Evolutionary conservation across 2,329 filamentous ascomycete genomes (phyloP).

Genomic region (Talaromyces sp.): DNA sequence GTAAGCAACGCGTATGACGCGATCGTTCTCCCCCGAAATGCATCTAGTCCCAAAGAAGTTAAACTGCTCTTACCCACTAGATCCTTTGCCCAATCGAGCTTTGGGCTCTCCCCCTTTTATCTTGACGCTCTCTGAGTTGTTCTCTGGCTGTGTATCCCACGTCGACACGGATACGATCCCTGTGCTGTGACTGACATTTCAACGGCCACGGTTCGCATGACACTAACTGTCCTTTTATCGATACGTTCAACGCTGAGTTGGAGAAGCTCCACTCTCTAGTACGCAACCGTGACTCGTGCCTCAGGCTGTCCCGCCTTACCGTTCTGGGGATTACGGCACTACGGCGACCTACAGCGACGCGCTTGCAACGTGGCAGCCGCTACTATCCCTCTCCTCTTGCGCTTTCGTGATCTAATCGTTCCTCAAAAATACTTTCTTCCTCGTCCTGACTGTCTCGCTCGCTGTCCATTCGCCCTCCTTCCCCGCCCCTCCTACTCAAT

Average conservation of each 20-base stretch:
- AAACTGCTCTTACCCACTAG: not conserved
- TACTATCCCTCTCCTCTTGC: slow-evolving; percentile 21
- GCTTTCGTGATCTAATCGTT: slow-evolving; percentile 10
- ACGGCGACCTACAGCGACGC: slow-evolving; percentile 30
- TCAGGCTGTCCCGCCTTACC: slow-evolving; percentile 9
- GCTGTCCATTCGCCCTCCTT: slow-evolving; percentile 20
- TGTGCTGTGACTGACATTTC: not conserved
- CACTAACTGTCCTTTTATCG: not conserved
- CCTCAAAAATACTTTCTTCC: slow-evolving; percentile 3
- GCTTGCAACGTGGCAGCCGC: slow-evolving; percentile 46
- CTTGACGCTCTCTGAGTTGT: not conserved
- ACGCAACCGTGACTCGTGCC: slow-evolving; percentile 12
- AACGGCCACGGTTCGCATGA: not conserved
- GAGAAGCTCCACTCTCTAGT: not conserved
- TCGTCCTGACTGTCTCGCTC: slow-evolving; percentile 21
- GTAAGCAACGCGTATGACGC: slow-evolving; percentile 2
- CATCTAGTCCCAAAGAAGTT: not conserved
- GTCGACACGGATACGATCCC: not conserved
- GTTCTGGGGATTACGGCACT: not conserved
- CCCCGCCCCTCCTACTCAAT: not conserved
- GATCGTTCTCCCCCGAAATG: not conserved
- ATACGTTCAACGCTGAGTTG: not conserved
- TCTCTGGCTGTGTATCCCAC: not conserved
- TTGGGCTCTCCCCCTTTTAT: not conserved
- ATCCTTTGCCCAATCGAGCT: not conserved